phyloP scores from a whole-genome alignment of 768 basidiomycete genomes.

The Trametes villosa region DNA sequence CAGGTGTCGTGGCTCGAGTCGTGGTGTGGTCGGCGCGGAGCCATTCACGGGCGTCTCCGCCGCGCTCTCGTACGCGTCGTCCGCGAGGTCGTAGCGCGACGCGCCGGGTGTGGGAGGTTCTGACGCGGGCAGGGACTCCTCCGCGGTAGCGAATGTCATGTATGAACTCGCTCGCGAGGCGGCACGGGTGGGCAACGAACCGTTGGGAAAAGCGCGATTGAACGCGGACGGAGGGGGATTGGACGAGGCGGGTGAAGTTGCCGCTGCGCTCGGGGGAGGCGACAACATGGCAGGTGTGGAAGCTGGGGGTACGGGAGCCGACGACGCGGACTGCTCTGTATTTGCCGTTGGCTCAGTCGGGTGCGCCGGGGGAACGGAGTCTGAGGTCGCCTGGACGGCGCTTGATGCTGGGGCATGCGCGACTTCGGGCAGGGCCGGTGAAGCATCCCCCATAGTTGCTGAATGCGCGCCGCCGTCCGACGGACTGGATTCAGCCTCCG shows the following conservation, averaged over 20 bases:
- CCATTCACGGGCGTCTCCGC: slow-evolving; percentile 12
- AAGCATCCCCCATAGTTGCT: background rate
- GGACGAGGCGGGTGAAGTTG: slow-evolving; percentile 3
- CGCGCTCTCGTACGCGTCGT: slow-evolving; percentile 17
- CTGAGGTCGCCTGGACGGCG: too few species aligned
- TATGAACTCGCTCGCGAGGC: slow-evolving; percentile 32
- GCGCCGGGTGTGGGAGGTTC: slow-evolving; percentile 14
- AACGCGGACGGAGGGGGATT: slow-evolving; percentile 21
- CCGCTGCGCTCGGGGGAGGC: background rate
- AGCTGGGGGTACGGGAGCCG: background rate
- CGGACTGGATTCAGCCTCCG: background rate
- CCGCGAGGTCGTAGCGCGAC: slow-evolving; percentile 9
- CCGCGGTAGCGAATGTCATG: slow-evolving; percentile 32
- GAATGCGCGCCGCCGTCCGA: background rate
- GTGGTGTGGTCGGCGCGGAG: slow-evolving; percentile 21
- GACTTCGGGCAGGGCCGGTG: too few species aligned
- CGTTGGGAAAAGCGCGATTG: slow-evolving; percentile 7
- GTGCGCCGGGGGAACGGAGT: too few species aligned
- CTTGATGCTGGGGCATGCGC: too few species aligned
- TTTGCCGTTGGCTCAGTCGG: too few species aligned
- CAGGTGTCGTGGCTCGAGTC: slow-evolving; percentile 13
- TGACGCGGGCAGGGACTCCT: slow-evolving; percentile 22
- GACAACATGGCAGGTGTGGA: background rate
- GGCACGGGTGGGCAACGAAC: slow-evolving; percentile 19
- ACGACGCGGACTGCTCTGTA: too few species aligned